phyloP scores from a whole-genome alignment of 768 basidiomycete genomes.

The Neoboletus subvelutipes region DNA sequence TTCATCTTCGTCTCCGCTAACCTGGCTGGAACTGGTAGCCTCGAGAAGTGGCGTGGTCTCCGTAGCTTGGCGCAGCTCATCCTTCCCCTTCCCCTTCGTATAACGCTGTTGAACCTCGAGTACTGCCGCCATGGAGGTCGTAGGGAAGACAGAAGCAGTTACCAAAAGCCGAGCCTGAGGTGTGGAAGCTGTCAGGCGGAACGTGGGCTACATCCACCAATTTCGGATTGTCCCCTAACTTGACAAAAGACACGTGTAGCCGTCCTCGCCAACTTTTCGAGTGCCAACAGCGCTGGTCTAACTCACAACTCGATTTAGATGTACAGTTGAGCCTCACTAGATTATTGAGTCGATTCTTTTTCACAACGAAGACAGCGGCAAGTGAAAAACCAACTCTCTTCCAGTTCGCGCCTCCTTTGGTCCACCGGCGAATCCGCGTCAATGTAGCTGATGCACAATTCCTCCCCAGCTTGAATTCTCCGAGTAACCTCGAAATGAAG shows the following conservation, averaged over 20 bases:
- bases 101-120: slow-evolving; percentile 13
- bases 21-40: slow-evolving; percentile 21
- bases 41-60: slow-evolving; percentile 34
- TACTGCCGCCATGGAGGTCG: slow-evolving; percentile 22
- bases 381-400: slow-evolving; percentile 55
- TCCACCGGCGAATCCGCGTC: slow-evolving; percentile 32
- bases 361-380: slow-evolving; percentile 51
- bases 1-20: slow-evolving; percentile 21
- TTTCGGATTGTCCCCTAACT: slow-evolving; percentile 8
- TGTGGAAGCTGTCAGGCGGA: slow-evolving; percentile 3
- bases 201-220: slow-evolving; percentile 18
- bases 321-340: neutral
- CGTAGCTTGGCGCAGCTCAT: slow-evolving; percentile 22
- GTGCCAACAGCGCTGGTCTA: neutral
- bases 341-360: slow-evolving; percentile 11
- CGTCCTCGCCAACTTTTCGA: neutral
- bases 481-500: slow-evolving; percentile 48
- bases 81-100: slow-evolving; percentile 31
- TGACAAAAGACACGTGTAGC: neutral
- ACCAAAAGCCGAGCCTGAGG: slow-evolving; percentile 1
- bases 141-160: slow-evolving; percentile 2
- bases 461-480: slow-evolving; percentile 47
- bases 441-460: slow-evolving; percentile 60
- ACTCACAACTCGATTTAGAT: neutral
- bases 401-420: slow-evolving; percentile 42